A percentile compares a stretch with the other conserved stretches of the same genome.
phyloP scores from a whole-genome alignment of 2,329 filamentous ascomycete species.

The Aureobasidium uvarum region DNA sequence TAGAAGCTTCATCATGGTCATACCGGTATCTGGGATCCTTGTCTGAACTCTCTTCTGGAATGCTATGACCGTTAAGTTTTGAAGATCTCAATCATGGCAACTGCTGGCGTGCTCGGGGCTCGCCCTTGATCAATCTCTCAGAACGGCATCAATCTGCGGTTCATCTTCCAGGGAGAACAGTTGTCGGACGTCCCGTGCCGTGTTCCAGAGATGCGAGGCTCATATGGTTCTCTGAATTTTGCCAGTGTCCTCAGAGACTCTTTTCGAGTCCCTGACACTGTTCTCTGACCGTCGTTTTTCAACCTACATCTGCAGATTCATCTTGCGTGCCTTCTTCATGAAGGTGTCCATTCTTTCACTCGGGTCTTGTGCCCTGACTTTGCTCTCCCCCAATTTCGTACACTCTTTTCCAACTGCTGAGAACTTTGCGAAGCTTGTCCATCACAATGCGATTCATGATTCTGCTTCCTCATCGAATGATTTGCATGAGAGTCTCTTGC shows the following conservation, averaged over 20 bases:
- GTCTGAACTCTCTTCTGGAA: neutral
- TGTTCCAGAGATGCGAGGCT: neutral
- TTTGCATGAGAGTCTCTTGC: neutral
- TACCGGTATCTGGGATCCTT: neutral
- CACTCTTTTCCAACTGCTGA: slow-evolving; percentile 15
- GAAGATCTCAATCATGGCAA: slow-evolving; percentile 5
- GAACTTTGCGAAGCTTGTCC: neutral
- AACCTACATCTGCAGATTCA: neutral
- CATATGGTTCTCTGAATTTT: neutral
- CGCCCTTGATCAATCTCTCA: neutral
- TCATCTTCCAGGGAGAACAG: neutral
- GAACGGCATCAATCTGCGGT: too few relatives aligned
- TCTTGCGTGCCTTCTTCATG: slow-evolving; percentile 10
- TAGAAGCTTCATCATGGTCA: neutral
- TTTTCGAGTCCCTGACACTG: neutral
- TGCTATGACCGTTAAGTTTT: neutral
- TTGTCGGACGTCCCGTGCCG: neutral
- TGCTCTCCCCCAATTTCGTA: slow-evolving; percentile 1
- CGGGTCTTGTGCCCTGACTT: neutral
- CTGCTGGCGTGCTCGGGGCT: neutral
- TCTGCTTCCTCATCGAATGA: neutral
- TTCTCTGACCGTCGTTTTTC: neutral
- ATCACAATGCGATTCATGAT: neutral
- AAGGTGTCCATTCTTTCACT: slow-evolving; percentile 22
- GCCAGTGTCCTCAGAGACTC: neutral